Base-by-base conservation (phyloP, 2,329 filamentous ascomycete species). In the Domatiomyces catenatus region DNA sequence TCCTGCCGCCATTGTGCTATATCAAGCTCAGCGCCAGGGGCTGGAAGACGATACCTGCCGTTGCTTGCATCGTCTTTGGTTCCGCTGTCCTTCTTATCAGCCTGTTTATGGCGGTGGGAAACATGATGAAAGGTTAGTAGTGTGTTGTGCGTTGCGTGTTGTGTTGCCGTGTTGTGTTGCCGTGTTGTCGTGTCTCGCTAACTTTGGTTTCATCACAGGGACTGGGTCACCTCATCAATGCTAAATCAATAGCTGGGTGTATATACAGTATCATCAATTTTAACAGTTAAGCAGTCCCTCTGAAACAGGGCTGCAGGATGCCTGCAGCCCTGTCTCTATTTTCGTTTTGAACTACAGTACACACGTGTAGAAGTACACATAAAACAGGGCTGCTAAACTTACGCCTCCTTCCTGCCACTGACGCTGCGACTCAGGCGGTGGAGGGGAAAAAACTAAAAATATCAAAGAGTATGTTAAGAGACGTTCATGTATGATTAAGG, bases 1-100 rank as follows among this genome's bases (percentile, higher is more conserved):
- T 98, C 47, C 71, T 98, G 53, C 92, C 92, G 54, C 92, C 92
- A 22, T 71, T 96, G 50, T 98, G 92, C 68, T 98, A 92, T 66
- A 84, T 98, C 63, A 94, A 93, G 69, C 72, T 98, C 53, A 90
- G 86, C 58, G 88, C 81, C 52, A 51, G 57, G 50, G 59, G 54
- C 52, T 84, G 81, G 74, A 81, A 77, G 64, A 87, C 83, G 17
- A 76, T 86, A 54, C 81, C 86, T 10, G 79, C 79, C 22, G 80
- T 75, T 46, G 73, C 79, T n/a, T 80, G 79, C 55, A 85, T 90
- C 52, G 79, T 67, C 10, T 95, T 95, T 72, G 90, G 89, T 3
- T 72, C 76, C 49, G 69, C 74, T 2, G 89, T 94, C 51, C 87
- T 95, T 83, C 74, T 72, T 10, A 89, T 94, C 44, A 89, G 83